phyloP scores from a whole-genome alignment of 352 stramenopile genomes.

The Plasmopara viticola region DNA sequence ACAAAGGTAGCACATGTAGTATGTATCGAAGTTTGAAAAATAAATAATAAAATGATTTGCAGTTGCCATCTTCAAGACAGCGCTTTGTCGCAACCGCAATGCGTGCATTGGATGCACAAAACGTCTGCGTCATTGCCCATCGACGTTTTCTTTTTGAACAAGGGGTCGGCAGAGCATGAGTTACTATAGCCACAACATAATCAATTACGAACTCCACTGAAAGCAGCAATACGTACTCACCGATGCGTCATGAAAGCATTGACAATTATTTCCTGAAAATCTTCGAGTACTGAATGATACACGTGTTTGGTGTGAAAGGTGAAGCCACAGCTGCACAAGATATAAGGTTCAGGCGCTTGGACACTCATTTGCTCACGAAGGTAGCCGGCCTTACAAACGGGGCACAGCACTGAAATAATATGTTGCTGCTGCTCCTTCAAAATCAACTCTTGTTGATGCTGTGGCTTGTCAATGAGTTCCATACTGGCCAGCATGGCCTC shows the following conservation, averaged over 20 bases:
- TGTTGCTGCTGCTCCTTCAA: conserved; percentile 2
- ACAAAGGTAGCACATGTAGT: conserved; percentile 1
- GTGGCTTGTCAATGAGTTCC: conserved; percentile 28
- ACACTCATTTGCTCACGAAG: conserved; percentile 21
- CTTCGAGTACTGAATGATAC: conserved; percentile 44
- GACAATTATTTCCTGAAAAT: conserved; percentile 57
- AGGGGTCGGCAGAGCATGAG: conserved; percentile 39
- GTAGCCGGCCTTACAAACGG: conserved; percentile 40
- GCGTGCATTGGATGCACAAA: conserved; percentile 33
- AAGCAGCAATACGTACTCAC: conserved; percentile 16
- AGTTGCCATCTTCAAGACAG: conserved; percentile 16
- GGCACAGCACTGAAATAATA: conserved; percentile 22
- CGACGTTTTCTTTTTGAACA: conserved; percentile 33
- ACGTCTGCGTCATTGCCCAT: conserved; percentile 22
- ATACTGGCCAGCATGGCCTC: conserved; percentile 62
- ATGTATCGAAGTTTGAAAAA: conserved; percentile 4
- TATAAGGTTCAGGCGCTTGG: conserved; percentile 7
- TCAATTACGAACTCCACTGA: conserved; percentile 1
- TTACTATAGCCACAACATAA: conserved; percentile 23
- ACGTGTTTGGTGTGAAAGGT: conserved; percentile 38
- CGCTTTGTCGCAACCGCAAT: conserved; percentile 30
- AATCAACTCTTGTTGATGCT: not conserved
- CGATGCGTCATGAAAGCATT: conserved; percentile 52
- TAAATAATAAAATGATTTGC: conserved; percentile 25
- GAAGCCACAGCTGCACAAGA: conserved; percentile 54